Percentiles rank a stretch among this genome's conserved stretches.
Evolutionary conservation across 805 yeast genomes (phyloP).

Genomic region (Schizosaccharomyces lindneri): DNA sequence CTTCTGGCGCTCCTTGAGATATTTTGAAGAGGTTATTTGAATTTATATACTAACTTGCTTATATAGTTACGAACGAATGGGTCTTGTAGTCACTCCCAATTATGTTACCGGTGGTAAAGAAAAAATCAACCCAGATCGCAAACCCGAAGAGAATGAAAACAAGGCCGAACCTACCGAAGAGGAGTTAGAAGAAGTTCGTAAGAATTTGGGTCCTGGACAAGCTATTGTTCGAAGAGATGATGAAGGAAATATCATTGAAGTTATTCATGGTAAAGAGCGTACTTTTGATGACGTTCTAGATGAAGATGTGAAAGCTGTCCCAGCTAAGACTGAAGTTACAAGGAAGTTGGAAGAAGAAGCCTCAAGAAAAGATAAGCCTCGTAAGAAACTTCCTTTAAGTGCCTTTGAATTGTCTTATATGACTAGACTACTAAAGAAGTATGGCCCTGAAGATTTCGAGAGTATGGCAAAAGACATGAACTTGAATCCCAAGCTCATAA

Average conservation of each 20-base stretch:
- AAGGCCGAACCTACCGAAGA: neutral
- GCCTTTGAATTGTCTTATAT: neutral
- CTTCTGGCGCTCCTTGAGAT: neutral
- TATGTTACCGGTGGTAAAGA: neutral
- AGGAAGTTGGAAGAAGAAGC: neutral
- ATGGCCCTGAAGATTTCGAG: neutral
- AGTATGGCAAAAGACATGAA: neutral
- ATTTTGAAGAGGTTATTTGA: neutral
- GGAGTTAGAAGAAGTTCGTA: neutral
- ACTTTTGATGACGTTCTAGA: neutral
- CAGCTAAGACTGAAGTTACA: neutral
- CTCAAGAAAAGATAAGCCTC: neutral
- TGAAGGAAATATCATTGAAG: neutral
- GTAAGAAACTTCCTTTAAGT: neutral
- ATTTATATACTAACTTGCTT: neutral
- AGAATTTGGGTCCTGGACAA: neutral
- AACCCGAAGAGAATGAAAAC: neutral
- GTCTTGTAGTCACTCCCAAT: neutral
- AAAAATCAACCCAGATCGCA: neutral
- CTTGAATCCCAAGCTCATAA: neutral
- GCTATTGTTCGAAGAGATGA: neutral
- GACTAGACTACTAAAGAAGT: neutral
- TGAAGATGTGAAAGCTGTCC: neutral
- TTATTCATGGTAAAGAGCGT: neutral
- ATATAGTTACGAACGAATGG: neutral